Base-by-base conservation (phyloP, 345 rosid genomes). In the Populus tremula region DNA sequence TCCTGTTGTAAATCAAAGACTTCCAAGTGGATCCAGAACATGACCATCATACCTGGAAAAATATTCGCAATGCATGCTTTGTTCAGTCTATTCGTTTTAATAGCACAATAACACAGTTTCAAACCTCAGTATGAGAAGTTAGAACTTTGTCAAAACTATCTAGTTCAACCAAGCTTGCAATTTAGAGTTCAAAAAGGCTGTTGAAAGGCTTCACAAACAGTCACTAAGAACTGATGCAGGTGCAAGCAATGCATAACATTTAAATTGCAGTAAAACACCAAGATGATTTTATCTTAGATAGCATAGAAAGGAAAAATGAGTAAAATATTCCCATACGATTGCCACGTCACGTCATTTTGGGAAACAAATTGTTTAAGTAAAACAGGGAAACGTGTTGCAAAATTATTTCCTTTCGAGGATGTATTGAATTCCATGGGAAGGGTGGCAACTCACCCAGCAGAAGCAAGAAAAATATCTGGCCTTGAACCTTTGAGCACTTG, bases 381-480 rank as follows among this genome's bases (percentile, higher is more conserved):
- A 47, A 75, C 12, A 65, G 7, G 45, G 33, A 49, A 53, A 70
- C 71, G 0, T 61, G 25, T 69, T 23, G 53, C 9, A 14, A 74
- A 29, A 36, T 21, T n/a, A 61, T 10, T 41, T 71, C 5, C 8
- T 73, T 68, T 27, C 10, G 8, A 59, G 41, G 39, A 75, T 63
- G n/a, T 29, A 6, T 16, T 45, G 3, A 62, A 50, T 29, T 64
- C 33, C 68, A 75, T 38, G 43, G 54, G 64, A 43, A 67, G 33
- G 27, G 21, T 12, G 54, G 36, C 33, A 77, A 84, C 93, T 87
- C 67, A 92, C 99, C 99, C 97, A 7, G 99, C 99, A n/a, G 99
- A 95, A 82, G 93, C 93, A 5, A 95, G 98, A 79, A 95, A 90
- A 67, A 93, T 89, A 76, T 95, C 97, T 62, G 98, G 98, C 80